Evolutionary conservation across 2,329 filamentous ascomycete genomes (phyloP), one percentile per base, ranked within the genome.

Genomic region (Westerdykella aurantiaca): DNA sequence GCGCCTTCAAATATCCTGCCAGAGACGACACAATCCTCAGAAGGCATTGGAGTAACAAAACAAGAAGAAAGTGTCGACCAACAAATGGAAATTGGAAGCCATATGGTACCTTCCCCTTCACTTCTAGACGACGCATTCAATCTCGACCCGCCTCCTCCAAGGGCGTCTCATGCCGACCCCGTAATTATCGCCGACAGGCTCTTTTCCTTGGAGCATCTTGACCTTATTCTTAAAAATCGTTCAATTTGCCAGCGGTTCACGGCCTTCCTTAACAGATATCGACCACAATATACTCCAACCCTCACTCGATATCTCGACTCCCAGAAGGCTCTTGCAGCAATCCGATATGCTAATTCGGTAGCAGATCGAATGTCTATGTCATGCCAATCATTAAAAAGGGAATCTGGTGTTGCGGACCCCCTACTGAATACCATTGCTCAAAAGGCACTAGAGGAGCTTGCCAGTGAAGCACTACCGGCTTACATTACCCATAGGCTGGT

Each of bases 291-390:
- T 0, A 72, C 84, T 4, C 76, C 81, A 0, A 70, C 84, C 9
- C 67, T 88, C 12, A 76, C 80, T 13, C 84, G 85, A 63, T 87
- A 86, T 49, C 69, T 87, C 1, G 81, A 86, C 52, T 76, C 82
- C 0, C 66, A 80, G 44, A 88, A 88, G 58, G 83, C 83, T 0
- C 65, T 85, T 6, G 79, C 79, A 50, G 83, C 84, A 1, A 78
- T 88, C 34, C 71, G 75, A 14, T 88, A 87, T 55, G 78, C 82
- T 14, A 86, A 88, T 61, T 75, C 81, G 0, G 72, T 87, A 41
- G 74, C 79, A 1, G 73, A 77, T 38, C 72, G 78, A 2, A 69
- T 85, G 5, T 78, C 76, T 0, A 56, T 69, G 0, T 64, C 71
- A 3, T 58, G 67, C 2, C 18, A 21, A 21, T 21, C 18, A 21